Evolutionary conservation across 2,329 filamentous ascomycete genomes (phyloP).

Genomic region (Bipolaris victoriae): DNA sequence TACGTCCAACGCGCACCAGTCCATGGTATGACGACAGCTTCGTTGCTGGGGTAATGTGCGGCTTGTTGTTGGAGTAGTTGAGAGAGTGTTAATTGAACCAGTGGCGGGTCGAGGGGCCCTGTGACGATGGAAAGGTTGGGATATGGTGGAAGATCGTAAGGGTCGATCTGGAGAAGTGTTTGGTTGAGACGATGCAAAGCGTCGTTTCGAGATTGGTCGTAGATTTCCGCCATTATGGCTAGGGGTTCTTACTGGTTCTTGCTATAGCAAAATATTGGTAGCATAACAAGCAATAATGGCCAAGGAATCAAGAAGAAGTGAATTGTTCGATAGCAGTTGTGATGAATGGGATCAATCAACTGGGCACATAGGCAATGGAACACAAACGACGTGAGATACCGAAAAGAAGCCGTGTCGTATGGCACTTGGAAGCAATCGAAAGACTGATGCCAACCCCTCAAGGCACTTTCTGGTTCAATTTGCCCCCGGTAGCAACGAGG

Average conservation of each 20-base stretch:
- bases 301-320: neutral
- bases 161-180: conserved; percentile 48
- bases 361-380: conserved; percentile 20
- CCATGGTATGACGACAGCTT: conserved; percentile 77
- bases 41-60: conserved; percentile 66
- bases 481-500: conserved; percentile 9
- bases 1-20: conserved; percentile 76
- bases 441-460: conserved; percentile 16
- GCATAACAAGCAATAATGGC: neutral
- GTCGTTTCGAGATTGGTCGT: conserved; percentile 36
- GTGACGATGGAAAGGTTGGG: conserved; percentile 65
- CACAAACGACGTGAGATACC: conserved; percentile 18
- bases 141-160: conserved; percentile 47
- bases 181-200: conserved; percentile 46
- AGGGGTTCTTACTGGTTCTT: neutral
- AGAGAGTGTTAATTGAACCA: conserved; percentile 74
- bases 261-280: neutral
- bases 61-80: conserved; percentile 75
- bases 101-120: conserved; percentile 70
- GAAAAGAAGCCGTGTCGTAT: conserved; percentile 28
- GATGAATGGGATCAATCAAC: conserved; percentile 19
- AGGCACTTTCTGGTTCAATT: conserved; percentile 19
- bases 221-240: conserved; percentile 33
- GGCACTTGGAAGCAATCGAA: conserved; percentile 27
- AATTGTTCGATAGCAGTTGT: conserved; percentile 1